A percentile compares a stretch with the other conserved stretches of the same genome.
Evolutionary conservation across 78 protist species (phyloP).

Genomic region (Dictyostelium capitatum): DNA sequence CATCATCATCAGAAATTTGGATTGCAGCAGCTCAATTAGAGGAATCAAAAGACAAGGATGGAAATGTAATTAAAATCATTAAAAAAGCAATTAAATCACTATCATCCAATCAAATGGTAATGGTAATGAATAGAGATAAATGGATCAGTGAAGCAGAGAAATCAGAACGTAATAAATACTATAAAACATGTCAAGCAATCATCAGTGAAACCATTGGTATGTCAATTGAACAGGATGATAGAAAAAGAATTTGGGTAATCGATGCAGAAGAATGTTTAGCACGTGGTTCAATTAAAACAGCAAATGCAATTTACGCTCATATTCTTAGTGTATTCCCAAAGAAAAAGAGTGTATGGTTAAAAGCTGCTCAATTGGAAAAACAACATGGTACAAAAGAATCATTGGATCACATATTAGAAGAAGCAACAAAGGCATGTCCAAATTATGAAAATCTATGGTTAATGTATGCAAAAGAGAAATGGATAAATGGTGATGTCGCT

Average conservation of each 20-base stretch:
- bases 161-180: slow-evolving; percentile 77
- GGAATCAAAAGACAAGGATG: slow-evolving; percentile 88
- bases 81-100: slow-evolving; percentile 83
- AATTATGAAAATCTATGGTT: slow-evolving; percentile 96
- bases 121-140: slow-evolving; percentile 85
- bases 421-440: slow-evolving; percentile 93
- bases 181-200: slow-evolving; percentile 87
- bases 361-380: slow-evolving; percentile 92
- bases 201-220: slow-evolving; percentile 80
- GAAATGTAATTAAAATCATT: slow-evolving; percentile 70
- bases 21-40: slow-evolving; percentile 97
- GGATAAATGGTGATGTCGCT: slow-evolving; percentile 88
- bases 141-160: slow-evolving; percentile 92
- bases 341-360: slow-evolving; percentile 91
- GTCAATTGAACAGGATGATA: slow-evolving; percentile 93
- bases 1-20: slow-evolving; percentile 94
- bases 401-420: slow-evolving; percentile 85
- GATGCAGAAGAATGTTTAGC: slow-evolving; percentile 91
- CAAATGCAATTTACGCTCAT: slow-evolving; percentile 91
- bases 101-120: neutral
- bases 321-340: slow-evolving; percentile 86
- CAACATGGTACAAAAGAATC: slow-evolving; percentile 77
- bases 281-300: slow-evolving; percentile 71
- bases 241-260: slow-evolving; percentile 92
- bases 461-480: slow-evolving; percentile 95